Evolutionary conservation across 768 basidiomycete species (phyloP).

Genomic region (Mycena rosella): DNA sequence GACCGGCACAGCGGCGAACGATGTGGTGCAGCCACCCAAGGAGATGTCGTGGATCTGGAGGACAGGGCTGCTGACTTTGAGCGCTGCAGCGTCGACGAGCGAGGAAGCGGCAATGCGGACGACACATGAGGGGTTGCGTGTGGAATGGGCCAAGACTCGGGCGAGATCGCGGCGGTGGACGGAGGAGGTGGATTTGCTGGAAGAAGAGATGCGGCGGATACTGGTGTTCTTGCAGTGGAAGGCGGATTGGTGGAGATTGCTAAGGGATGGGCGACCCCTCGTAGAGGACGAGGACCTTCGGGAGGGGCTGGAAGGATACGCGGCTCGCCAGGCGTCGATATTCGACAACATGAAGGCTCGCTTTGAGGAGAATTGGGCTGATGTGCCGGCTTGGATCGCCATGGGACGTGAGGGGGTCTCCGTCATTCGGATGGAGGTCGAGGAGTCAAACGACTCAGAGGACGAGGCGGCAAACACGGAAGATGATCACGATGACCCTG

Average conservation of each 20-base stretch:
- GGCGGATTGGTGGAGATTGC: not conserved
- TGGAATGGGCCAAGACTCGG: not conserved
- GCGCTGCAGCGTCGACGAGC: not conserved
- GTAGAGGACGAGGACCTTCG: not conserved
- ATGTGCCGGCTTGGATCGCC: not conserved
- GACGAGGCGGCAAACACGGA: not conserved
- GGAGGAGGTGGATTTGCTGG: not conserved
- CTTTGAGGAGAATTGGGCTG: not conserved
- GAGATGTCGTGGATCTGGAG: slow-evolving; percentile 12
- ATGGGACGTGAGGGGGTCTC: not conserved
- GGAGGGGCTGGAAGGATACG: not conserved
- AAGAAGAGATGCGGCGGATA: not conserved
- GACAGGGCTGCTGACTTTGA: not conserved
- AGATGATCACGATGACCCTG: not conserved
- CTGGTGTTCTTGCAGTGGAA: not conserved
- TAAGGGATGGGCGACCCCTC: not conserved
- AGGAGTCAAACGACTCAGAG: not conserved
- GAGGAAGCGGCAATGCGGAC: not conserved
- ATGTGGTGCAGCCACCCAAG: not conserved
- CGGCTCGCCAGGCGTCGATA: not conserved
- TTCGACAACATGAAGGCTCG: not conserved
- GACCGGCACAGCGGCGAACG: not conserved
- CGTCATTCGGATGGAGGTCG: not conserved
- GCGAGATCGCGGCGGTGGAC: not conserved
- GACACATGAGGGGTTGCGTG: not conserved